Conservation (phyloP, 352 stramenopile genomes). For the Globisporangium emineosum region DNA sequence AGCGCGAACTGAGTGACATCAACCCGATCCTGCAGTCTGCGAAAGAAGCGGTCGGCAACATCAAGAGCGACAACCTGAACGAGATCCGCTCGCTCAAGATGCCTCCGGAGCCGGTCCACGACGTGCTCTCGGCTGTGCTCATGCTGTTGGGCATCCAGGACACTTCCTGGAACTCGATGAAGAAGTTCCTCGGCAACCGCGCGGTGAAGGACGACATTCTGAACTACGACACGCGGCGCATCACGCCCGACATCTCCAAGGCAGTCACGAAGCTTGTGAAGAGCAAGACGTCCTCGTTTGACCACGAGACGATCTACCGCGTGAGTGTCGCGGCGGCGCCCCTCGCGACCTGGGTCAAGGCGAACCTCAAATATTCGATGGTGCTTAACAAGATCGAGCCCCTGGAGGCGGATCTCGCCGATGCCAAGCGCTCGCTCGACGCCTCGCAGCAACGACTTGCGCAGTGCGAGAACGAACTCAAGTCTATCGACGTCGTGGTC, state of each 20-base stretch:
- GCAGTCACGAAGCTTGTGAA: slow-evolving; percentile 92
- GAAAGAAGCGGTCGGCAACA: slow-evolving; percentile 91
- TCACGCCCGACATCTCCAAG: slow-evolving; percentile 89
- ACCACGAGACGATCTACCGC: slow-evolving; percentile 92
- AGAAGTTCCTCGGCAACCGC: slow-evolving; percentile 94
- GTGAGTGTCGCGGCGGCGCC: slow-evolving; percentile 93
- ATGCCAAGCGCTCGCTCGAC: slow-evolving; percentile 86
- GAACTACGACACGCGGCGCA: slow-evolving; percentile 93
- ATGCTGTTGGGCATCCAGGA: slow-evolving; percentile 95
- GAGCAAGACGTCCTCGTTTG: slow-evolving; percentile 91
- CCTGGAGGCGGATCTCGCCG: slow-evolving; percentile 87
- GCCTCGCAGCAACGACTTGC: slow-evolving; percentile 85
- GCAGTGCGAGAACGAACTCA: slow-evolving; percentile 90
- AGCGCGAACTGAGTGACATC: slow-evolving; percentile 91
- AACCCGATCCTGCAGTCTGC: slow-evolving; percentile 90
- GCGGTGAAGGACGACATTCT: slow-evolving; percentile 96
- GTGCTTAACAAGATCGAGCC: slow-evolving; percentile 96
- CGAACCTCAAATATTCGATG: slow-evolving; percentile 94
- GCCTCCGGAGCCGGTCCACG: slow-evolving; percentile 92
- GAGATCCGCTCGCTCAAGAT: slow-evolving; percentile 95
- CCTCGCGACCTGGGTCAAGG: slow-evolving; percentile 94
- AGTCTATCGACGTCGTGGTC: slow-evolving; percentile 88
- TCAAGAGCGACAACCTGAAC: slow-evolving; percentile 95
- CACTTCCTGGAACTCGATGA: slow-evolving; percentile 96
- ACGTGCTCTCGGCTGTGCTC: slow-evolving; percentile 93